Percentiles rank a stretch among this genome's conserved stretches.
Evolutionary conservation across 2,329 filamentous ascomycete genomes (phyloP).

Genomic region (Fusarium duplospermum): DNA sequence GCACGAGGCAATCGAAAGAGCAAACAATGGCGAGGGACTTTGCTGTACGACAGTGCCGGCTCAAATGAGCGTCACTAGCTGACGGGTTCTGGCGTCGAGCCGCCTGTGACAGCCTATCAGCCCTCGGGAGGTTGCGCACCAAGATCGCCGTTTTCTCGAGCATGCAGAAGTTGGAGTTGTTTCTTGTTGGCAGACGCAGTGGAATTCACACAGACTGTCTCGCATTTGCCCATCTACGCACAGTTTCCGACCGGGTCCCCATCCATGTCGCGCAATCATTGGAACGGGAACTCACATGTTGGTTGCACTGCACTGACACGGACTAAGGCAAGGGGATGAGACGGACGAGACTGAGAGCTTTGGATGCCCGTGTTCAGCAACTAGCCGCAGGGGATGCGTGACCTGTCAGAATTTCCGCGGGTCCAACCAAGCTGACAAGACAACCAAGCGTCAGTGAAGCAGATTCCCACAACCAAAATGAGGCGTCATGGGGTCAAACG

Average conservation of each 20-base stretch:
- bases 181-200: neutral
- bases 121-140: neutral
- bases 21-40: slow-evolving; percentile 9
- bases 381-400: slow-evolving; percentile 2
- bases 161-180: neutral
- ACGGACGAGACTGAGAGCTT: neutral
- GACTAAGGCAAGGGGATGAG: neutral
- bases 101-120: neutral
- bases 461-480: neutral
- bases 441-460: neutral
- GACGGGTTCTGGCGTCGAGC: neutral
- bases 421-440: neutral
- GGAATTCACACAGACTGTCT: neutral
- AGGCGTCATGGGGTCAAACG: slow-evolving; percentile 1
- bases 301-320: neutral
- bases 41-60: neutral
- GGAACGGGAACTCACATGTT: neutral
- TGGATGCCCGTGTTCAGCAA: neutral
- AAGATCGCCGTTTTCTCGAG: neutral
- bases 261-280: neutral
- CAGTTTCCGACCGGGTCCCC: neutral
- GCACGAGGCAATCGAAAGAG: neutral
- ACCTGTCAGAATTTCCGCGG: slow-evolving; percentile 5
- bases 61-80: neutral
- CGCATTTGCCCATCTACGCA: neutral